Base-by-base conservation (phyloP, 169 alveolate species). In the Plasmodium relictum region DNA sequence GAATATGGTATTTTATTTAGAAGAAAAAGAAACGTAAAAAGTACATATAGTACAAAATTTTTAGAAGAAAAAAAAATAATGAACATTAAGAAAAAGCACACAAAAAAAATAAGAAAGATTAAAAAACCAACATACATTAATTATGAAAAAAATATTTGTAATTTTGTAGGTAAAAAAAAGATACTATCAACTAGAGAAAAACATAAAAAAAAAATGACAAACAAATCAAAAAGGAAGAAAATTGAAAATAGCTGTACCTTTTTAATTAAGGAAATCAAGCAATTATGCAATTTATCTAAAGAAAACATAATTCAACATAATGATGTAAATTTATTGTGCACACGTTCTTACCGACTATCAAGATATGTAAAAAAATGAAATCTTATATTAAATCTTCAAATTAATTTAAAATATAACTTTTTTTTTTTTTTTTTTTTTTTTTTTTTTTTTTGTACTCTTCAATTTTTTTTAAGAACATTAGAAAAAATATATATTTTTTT, bases 261-360 rank as follows among this genome's bases (percentile, higher is more conserved):
- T 65, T 48, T 39, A 78, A 78, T 45, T 41, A 78, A 48, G 42
- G 70, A 41, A 78, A 66, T 7, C 50, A 78, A 62, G 37, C 78
- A 78, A 18, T 65, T 78, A 42, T 78, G 89, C 65, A 18, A 66
- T 65, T 41, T 78, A 37, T 78, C 89, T 48, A 78, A 20, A 16
- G 78, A 78, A 41, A 78, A 78, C 45, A 78, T 78, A 63, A 78
- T 78, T 78, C 74, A 63, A 69, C 45, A 52, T 66, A 42, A 62
- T 48, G 69, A 31, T 16, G 39, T 59, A 31, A 65, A 78, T 42
- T 58, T 50, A 26, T 8, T 68, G n/a, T 56, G 66, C 78, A 66
- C 89, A 78, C 89, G 89, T 31, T 63, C 89, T 41, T 37, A 70
- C 68, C 62, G 76, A 78, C 41, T 78, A 48, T 59, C 65, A 24